Conservation (phyloP, 768 basidiomycete species). For the Mycena filopes region DNA sequence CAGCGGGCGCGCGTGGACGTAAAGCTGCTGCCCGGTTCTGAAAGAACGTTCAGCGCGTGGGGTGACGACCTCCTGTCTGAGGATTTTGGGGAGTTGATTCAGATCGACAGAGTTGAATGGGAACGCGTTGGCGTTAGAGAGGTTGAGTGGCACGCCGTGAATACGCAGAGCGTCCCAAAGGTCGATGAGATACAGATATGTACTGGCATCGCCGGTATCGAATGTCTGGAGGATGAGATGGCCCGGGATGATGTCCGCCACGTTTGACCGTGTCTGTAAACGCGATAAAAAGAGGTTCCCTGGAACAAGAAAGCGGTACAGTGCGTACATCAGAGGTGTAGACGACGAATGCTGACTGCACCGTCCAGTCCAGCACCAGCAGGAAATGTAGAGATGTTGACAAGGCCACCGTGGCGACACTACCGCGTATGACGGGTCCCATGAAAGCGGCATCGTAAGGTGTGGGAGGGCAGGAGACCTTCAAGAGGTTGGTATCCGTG, state of each 20-base stretch:
- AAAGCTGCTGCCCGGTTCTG: background rate
- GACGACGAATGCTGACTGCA: background rate
- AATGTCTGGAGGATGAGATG: background rate
- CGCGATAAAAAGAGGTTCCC: background rate
- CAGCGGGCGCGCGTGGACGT: no score
- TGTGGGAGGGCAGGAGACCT: background rate
- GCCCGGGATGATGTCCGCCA: background rate
- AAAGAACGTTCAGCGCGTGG: background rate
- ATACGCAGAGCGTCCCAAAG: background rate
- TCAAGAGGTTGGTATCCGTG: background rate
- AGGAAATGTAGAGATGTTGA: no score
- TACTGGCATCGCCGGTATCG: background rate
- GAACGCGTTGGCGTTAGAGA: no score
- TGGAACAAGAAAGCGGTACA: background rate
- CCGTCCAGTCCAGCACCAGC: slow-evolving; percentile 6
- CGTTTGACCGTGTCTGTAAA: background rate
- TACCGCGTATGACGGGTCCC: background rate
- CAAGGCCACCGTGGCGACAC: background rate
- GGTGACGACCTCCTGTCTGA: background rate
- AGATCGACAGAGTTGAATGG: background rate
- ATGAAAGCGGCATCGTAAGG: background rate
- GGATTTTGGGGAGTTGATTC: background rate
- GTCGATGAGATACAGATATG: background rate
- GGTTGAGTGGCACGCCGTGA: background rate
- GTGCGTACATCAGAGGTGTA: background rate